Base-by-base conservation (phyloP, 805 yeast species). In the Brettanomyces custersianus region DNA sequence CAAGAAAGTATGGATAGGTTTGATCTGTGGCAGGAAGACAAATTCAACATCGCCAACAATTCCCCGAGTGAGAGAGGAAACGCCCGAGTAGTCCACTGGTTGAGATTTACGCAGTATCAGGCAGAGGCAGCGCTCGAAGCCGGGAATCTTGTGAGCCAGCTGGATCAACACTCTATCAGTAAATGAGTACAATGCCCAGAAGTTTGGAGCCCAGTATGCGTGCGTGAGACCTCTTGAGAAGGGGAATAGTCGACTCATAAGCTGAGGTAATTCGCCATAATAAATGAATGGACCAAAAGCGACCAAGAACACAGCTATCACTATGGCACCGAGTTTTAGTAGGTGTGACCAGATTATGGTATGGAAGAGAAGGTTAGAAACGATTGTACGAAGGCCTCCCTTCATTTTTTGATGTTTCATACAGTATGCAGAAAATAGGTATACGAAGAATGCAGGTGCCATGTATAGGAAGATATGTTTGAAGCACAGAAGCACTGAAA, bases 131-230 rank as follows among this genome's bases (percentile, higher is more conserved):
- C 22, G 25, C 13, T 33, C 35, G 11, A 60, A 58, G n/a, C 40
- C 38, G 15, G 48, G 45, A 13, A 45, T 13, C 24, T 28, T 37
- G 20, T 40, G 40, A 6, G 40, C 23, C 5, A 44, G 73, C 36
- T 68, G 66, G 13, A 80, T 68, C 39, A 87, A 63, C 0, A 79
- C 51, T 39, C 94, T 68, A 57, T 92, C 99, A 11, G 69, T 41
- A 44, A 84, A 80, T 2, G 96, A 83, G 58, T 92, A 92, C 8
- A 90, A 48, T 0, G 98, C 96, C 99, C 99, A 92, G 32, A 87
- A 65, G 51, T 92, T 92, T 12, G 99, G 97, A 1, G 98, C 97
- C 97, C 98, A 92, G 60, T 92, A 92, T 0, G 97, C 96, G 59
- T 92, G 98, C 4, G 96, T 92, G 25, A 92, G 66, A 1, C 97